Evolutionary conservation across 306 rosid species (phyloP).

Genomic region (Begonia loranthoides): DNA sequence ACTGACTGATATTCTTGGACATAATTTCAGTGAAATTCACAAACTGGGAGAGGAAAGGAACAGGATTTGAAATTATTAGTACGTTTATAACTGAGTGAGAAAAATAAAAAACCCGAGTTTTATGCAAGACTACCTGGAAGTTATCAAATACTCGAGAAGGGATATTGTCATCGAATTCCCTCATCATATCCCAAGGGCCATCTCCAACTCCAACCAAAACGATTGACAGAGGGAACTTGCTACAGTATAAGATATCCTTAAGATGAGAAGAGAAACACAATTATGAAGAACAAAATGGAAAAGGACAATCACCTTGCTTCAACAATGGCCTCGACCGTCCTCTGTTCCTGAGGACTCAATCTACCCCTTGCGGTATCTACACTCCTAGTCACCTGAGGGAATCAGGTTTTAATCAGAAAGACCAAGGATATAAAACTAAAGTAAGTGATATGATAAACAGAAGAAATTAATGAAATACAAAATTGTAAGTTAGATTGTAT

Average conservation of each 20-base stretch:
- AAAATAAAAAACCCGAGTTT: background rate
- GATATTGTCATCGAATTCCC: slow-evolving; percentile 79
- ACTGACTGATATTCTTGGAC: slow-evolving; percentile 57
- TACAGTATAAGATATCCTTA: too few relatives aligned
- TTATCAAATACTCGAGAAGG: slow-evolving; percentile 89
- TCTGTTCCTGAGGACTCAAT: slow-evolving; percentile 79
- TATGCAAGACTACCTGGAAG: slow-evolving; percentile 52
- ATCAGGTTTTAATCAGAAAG: too few relatives aligned
- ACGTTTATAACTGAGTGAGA: background rate
- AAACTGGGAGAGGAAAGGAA: slow-evolving; percentile 40
- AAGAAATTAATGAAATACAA: background rate
- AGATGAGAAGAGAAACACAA: too few relatives aligned
- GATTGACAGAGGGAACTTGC: slow-evolving; percentile 63
- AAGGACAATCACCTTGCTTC: slow-evolving; percentile 48
- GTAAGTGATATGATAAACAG: background rate
- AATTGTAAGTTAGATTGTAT: background rate
- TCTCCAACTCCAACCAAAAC: slow-evolving; percentile 94
- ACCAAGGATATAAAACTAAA: background rate
- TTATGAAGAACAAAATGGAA: too few relatives aligned
- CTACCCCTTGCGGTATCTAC: slow-evolving; percentile 65
- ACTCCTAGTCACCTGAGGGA: slow-evolving; percentile 90
- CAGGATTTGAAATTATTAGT: slow-evolving; percentile 6
- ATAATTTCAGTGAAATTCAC: slow-evolving; percentile 90
- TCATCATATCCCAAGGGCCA: slow-evolving; percentile 99
- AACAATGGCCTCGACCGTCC: slow-evolving; percentile 84